phyloP scores from a whole-genome alignment of 164 flowering plant genomes.

The Kingdonia uniflora region DNA sequence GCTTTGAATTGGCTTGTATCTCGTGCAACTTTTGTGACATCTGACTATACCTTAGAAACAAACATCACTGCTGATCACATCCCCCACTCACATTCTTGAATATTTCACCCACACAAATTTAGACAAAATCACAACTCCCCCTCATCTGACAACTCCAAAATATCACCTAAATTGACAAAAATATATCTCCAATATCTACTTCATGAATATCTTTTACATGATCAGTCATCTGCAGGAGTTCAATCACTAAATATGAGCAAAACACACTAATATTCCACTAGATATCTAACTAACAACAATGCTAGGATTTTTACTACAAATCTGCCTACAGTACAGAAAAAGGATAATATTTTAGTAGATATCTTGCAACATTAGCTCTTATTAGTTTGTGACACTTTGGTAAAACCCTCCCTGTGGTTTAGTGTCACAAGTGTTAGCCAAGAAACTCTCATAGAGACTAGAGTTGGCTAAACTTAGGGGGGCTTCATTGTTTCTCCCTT shows the following conservation, averaged over 20 bases:
- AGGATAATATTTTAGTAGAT: no score
- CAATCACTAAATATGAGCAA: no score
- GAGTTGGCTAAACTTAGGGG: slow-evolving; percentile 9
- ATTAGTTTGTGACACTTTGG: no score
- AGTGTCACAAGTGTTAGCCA: no score
- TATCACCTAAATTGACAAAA: not conserved
- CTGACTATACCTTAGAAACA: slow-evolving; percentile 8
- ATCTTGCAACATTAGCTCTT: no score
- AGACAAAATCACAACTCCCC: slow-evolving; percentile 3
- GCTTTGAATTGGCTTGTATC: slow-evolving; percentile 22
- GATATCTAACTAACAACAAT: not conserved
- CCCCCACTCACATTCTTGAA: slow-evolving; percentile 9
- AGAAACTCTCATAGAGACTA: not conserved
- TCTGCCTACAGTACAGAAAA: not conserved
- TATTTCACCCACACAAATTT: not conserved
- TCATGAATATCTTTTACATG: not conserved
- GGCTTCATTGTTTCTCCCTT: slow-evolving; percentile 11
- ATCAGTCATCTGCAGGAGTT: no score
- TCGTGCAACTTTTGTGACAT: slow-evolving; percentile 23
- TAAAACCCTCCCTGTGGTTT: no score
- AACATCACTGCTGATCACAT: slow-evolving; percentile 10
- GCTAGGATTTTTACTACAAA: no score
- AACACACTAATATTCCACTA: no score
- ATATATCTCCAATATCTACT: not conserved
- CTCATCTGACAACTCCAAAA: not conserved